A percentile compares a stretch with the other conserved stretches of the same genome.
Conservation (phyloP, 83 land plant genomes). For the Thuja plicata region DNA sequence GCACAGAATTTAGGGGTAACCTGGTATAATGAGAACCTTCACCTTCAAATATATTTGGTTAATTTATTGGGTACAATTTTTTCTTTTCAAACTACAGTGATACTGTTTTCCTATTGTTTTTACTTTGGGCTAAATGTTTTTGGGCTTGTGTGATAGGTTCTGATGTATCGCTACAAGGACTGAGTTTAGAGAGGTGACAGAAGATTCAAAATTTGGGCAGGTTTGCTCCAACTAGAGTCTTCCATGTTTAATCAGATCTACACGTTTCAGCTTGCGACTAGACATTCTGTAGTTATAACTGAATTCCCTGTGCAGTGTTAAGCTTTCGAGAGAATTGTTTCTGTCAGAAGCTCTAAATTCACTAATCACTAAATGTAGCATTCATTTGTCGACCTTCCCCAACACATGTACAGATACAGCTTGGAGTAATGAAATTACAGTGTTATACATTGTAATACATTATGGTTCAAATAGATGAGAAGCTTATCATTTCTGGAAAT, state of each 20-base stretch:
- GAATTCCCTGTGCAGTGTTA: neutral
- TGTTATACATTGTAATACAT: neutral
- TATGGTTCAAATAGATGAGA: neutral
- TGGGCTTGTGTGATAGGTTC: neutral
- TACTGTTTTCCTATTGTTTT: neutral
- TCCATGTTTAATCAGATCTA: neutral
- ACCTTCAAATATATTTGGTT: neutral
- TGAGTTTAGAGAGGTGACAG: neutral
- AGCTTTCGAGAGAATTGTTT: neutral
- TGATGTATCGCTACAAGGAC: constrained; percentile 14
- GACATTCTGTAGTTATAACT: neutral
- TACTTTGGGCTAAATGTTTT: neutral
- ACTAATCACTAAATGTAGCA: neutral
- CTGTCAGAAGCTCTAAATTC: neutral
- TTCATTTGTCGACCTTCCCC: neutral
- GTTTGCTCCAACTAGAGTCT: neutral
- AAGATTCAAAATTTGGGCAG: neutral
- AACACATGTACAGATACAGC: constrained; percentile 7
- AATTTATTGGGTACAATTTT: neutral
- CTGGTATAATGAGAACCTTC: constrained; percentile 5
- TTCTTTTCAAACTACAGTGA: neutral
- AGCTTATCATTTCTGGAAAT: neutral
- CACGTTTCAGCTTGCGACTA: neutral
- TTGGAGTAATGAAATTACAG: neutral
- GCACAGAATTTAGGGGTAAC: constrained; percentile 8